Percentiles rank a stretch among this genome's conserved stretches.
These are phyloP conservation scores for Pythium guiyangense DNA, from an alignment of 352 stramenopile species.

Conservation along the genomic window DNA sequence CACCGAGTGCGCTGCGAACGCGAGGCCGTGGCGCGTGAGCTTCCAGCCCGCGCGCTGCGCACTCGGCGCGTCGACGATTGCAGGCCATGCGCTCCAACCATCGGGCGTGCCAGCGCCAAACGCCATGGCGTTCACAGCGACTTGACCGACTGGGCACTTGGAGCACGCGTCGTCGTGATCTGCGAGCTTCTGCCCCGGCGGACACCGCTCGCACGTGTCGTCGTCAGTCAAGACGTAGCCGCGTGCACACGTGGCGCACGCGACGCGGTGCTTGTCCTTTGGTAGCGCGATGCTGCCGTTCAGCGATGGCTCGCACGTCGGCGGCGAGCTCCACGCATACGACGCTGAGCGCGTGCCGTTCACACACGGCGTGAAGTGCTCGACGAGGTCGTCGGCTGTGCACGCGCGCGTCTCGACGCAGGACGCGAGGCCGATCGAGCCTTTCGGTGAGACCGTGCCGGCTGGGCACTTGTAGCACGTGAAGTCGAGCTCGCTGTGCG, in stretches of 20 bases:
- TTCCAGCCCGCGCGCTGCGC: slow-evolving; percentile 53
- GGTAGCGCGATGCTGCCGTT: slow-evolving; percentile 41
- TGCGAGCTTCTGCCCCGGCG: slow-evolving; percentile 27
- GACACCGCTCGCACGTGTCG: slow-evolving; percentile 41
- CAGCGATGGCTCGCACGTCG: slow-evolving; percentile 52
- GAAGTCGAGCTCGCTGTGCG: slow-evolving; percentile 72
- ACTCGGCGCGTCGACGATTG: slow-evolving; percentile 36
- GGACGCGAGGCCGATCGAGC: slow-evolving; percentile 63
- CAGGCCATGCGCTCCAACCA: slow-evolving; percentile 54
- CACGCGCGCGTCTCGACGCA: slow-evolving; percentile 67
- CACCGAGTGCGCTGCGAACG: slow-evolving; percentile 26
- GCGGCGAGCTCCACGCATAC: slow-evolving; percentile 62
- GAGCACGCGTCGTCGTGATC: slow-evolving; percentile 21
- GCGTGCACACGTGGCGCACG: slow-evolving; percentile 46
- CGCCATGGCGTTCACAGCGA: slow-evolving; percentile 49
- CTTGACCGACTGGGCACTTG: slow-evolving; percentile 38
- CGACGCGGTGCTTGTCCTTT: slow-evolving; percentile 21
- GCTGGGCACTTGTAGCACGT: slow-evolving; percentile 63
- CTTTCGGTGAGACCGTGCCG: slow-evolving; percentile 59
- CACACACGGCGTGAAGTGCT: slow-evolving; percentile 52
- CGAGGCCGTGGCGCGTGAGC: slow-evolving; percentile 52
- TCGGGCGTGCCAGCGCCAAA: slow-evolving; percentile 47
- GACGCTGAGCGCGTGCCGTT: slow-evolving; percentile 50
- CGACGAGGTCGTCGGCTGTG: slow-evolving; percentile 51
- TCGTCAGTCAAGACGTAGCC: slow-evolving; percentile 40